Evolutionary conservation across 257 asterid genomes (phyloP).

Genomic region (Vinca minor): DNA sequence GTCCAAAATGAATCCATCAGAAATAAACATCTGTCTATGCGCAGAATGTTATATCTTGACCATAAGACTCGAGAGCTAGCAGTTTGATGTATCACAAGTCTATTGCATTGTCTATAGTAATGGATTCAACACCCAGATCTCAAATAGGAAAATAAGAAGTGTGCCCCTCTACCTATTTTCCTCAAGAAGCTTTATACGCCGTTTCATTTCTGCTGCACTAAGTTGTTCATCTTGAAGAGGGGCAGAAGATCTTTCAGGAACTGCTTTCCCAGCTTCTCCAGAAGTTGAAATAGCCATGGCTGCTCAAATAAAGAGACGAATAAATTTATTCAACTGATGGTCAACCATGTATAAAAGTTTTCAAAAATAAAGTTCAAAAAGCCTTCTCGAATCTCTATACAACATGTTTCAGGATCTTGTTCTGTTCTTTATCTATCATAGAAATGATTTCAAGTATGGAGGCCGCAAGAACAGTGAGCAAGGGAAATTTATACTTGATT

Average conservation of each 20-base stretch:
- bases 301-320: slow-evolving; percentile 27
- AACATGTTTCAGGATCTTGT: too few species aligned
- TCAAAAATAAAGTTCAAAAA: too few species aligned
- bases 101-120: neutral
- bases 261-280: slow-evolving; percentile 45
- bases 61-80: neutral
- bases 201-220: slow-evolving; percentile 65
- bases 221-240: slow-evolving; percentile 63
- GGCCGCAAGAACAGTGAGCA: neutral
- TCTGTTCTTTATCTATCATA: too few species aligned
- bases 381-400: too few species aligned
- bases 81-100: neutral
- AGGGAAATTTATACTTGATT: too few species aligned
- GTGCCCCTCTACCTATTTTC: slow-evolving; percentile 53
- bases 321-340: neutral
- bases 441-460: neutral
- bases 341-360: neutral
- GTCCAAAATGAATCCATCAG: too few species aligned
- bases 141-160: neutral
- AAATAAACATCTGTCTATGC: too few species aligned
- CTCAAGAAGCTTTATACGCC: slow-evolving; percentile 69
- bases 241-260: slow-evolving; percentile 36
- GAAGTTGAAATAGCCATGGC: slow-evolving; percentile 56
- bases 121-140: neutral
- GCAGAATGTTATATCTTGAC: too few species aligned